These are phyloP conservation scores for Juglanconis sp. DNA, from an alignment of 2,329 filamentous ascomycete genomes.

Conservation along the genomic window DNA sequence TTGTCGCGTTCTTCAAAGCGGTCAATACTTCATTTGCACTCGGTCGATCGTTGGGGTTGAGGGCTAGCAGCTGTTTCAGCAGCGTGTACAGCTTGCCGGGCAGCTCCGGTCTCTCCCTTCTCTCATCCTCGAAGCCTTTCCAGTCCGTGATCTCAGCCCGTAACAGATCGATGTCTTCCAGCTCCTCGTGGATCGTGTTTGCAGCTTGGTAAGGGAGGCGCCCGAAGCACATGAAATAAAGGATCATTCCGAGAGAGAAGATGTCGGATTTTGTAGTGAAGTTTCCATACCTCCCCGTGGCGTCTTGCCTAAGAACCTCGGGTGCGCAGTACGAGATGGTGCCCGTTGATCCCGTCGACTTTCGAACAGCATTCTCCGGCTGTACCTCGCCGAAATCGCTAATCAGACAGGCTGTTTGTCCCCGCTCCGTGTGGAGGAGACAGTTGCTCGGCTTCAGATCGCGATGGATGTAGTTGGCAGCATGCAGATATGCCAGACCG, in stretches of 20 bases:
- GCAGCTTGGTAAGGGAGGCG: constrained; percentile 80
- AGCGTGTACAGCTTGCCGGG: constrained; percentile 83
- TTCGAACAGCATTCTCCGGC: constrained; percentile 73
- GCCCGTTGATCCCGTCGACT: constrained; percentile 87
- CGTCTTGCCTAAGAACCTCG: constrained; percentile 74
- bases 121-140: constrained; percentile 80
- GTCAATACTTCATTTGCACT: constrained; percentile 81
- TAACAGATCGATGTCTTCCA: constrained; percentile 83
- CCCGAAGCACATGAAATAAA: constrained; percentile 97
- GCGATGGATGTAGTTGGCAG: constrained; percentile 89
- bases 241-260: constrained; percentile 97
- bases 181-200: constrained; percentile 83
- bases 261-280: constrained; percentile 97
- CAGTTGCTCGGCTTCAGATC: constrained; percentile 97
- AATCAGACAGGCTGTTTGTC: constrained; percentile 74
- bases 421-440: constrained; percentile 70
- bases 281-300: constrained; percentile 74
- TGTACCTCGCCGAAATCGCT: constrained; percentile 99
- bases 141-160: constrained; percentile 83
- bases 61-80: constrained; percentile 74
- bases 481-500: constrained; percentile 84
- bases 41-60: constrained; percentile 73
- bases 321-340: constrained; percentile 98
- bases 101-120: constrained; percentile 72
- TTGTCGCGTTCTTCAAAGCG: constrained; percentile 68